Conservation (phyloP, 169 alveolate species). For the Miamiensis avidus region DNA sequence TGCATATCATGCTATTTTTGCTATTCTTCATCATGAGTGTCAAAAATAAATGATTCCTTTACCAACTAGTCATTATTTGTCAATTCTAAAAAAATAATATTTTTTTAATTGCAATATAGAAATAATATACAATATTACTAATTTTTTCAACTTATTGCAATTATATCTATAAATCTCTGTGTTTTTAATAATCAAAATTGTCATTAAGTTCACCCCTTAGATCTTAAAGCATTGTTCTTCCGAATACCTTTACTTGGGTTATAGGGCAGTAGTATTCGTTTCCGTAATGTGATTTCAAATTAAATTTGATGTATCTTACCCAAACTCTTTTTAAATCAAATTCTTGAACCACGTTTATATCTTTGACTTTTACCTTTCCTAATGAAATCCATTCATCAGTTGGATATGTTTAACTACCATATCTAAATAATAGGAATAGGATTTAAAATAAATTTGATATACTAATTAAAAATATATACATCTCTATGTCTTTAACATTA, state of each 20-base stretch:
- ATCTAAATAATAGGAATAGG: neutral
- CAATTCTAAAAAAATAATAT: too few species aligned
- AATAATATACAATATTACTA: too few species aligned
- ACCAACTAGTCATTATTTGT: too few species aligned
- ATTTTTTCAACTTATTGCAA: too few species aligned
- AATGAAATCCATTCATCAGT: conserved; percentile 11
- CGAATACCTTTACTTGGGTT: conserved; percentile 5
- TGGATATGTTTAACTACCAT: conserved; percentile 28
- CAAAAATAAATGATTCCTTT: too few species aligned
- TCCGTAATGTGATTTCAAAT: conserved; percentile 7
- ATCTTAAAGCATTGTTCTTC: neutral
- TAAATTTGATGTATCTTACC: conserved; percentile 15
- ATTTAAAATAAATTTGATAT: too few species aligned
- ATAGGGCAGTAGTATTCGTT: conserved; percentile 22
- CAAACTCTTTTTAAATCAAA: conserved; percentile 12
- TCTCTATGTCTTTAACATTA: conserved; percentile 17
- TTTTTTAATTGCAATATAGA: too few species aligned
- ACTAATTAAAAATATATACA: too few species aligned
- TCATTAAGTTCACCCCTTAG: neutral
- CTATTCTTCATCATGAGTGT: too few species aligned
- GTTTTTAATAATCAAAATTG: neutral
- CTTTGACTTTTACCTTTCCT: conserved; percentile 1
- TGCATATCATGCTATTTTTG: too few species aligned
- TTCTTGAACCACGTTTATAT: conserved; percentile 2
- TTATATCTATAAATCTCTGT: neutral